These are phyloP conservation scores for Spergularia bocconei DNA, from an alignment of 148 eudicot genomes.

Conservation along the genomic window DNA sequence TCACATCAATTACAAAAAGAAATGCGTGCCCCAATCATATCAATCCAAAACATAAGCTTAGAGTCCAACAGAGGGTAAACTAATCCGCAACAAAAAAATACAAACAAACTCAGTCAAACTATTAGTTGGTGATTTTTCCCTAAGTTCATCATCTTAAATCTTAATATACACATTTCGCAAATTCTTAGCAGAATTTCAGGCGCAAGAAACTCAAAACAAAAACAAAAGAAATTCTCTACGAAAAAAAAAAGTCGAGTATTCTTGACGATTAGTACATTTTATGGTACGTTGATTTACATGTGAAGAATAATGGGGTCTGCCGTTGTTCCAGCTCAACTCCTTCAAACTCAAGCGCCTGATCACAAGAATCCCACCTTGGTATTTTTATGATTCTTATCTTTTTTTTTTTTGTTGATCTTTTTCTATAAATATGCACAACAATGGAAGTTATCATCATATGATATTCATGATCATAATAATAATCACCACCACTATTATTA, in stretches of 20 bases:
- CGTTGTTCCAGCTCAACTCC: slow-evolving; percentile 9
- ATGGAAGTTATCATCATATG: neutral
- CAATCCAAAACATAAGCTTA: slow-evolving; percentile 4
- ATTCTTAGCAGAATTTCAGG: slow-evolving; percentile 9
- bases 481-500: slow-evolving; percentile 12
- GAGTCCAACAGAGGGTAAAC: slow-evolving; percentile 19
- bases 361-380: slow-evolving; percentile 36
- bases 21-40: slow-evolving; percentile 2
- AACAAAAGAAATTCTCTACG: neutral
- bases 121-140: slow-evolving; percentile 12
- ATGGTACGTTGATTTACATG: slow-evolving; percentile 12
- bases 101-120: slow-evolving; percentile 6
- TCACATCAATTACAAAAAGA: too few species aligned
- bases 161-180: neutral
- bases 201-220: slow-evolving; percentile 11
- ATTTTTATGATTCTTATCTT: neutral
- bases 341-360: slow-evolving; percentile 19
- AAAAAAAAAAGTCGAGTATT: neutral
- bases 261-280: neutral
- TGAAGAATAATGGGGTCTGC: slow-evolving; percentile 27
- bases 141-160: neutral
- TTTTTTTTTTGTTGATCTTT: neutral
- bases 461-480: neutral
- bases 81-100: neutral
- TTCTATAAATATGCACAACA: neutral